These are phyloP conservation scores for Poa annua DNA, from an alignment of 176 grass and related monocot species.

Conservation along the genomic window DNA sequence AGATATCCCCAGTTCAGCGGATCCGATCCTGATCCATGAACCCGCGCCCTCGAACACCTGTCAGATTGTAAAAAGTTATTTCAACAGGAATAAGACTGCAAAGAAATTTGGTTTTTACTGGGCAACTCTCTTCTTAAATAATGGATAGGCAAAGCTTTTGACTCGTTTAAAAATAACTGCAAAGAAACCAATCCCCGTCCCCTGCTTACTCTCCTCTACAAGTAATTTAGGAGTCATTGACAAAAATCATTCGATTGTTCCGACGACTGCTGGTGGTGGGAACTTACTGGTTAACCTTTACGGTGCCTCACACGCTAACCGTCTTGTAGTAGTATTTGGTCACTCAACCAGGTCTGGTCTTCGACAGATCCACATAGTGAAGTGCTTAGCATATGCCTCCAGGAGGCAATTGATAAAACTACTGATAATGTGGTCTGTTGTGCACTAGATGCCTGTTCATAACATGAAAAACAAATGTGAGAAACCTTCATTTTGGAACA, in stretches of 20 bases:
- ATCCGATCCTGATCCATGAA: background rate
- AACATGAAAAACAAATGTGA: conserved; percentile 23
- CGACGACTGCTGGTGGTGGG: background rate
- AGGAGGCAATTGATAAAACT: background rate
- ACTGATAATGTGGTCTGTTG: background rate
- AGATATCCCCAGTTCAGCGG: background rate
- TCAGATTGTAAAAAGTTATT: background rate
- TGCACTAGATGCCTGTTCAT: conserved; percentile 17
- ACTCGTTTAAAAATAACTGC: too few species aligned
- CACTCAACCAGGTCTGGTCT: background rate
- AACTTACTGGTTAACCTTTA: conserved; percentile 31
- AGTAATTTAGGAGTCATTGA: background rate
- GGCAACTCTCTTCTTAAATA: too few species aligned
- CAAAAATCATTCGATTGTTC: background rate
- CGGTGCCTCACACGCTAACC: background rate
- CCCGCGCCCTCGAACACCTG: background rate
- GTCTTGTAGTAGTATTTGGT: background rate
- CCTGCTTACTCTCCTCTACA: background rate
- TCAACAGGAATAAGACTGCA: background rate
- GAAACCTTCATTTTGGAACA: background rate
- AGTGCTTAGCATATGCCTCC: conserved; percentile 16
- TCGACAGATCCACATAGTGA: conserved; percentile 7
- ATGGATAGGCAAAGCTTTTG: too few species aligned
- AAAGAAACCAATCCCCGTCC: background rate
- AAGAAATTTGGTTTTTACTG: background rate